These are phyloP conservation scores for Aspergillus japonicus DNA, from an alignment of 2,329 filamentous ascomycete species.

Conservation along the genomic window DNA sequence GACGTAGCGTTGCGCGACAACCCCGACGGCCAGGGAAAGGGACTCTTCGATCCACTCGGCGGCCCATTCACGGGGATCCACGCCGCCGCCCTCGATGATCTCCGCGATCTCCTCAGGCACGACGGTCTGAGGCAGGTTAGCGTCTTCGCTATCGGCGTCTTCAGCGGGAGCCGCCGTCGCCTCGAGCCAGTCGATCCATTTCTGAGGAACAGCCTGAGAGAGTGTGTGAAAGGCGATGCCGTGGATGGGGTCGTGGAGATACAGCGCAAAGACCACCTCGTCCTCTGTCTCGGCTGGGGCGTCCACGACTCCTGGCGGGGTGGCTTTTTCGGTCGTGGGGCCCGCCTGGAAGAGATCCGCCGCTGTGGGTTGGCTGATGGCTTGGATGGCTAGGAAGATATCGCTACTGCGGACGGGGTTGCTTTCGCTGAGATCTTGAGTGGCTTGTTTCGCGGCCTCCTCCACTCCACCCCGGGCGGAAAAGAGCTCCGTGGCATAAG, in stretches of 20 bases:
- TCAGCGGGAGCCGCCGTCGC: conserved; percentile 53
- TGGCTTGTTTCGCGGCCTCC: conserved; percentile 74
- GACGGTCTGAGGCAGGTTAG: conserved; percentile 28
- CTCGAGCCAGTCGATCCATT: conserved; percentile 92
- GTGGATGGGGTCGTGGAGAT: conserved; percentile 82
- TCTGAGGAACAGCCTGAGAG: conserved; percentile 77
- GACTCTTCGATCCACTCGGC: conserved; percentile 95
- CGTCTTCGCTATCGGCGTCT: conserved; percentile 40
- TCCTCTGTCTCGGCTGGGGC: conserved; percentile 48
- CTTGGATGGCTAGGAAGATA: conserved; percentile 93
- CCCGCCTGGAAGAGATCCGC: conserved; percentile 66
- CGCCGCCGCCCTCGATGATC: conserved; percentile 70
- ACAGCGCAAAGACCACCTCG: conserved; percentile 73
- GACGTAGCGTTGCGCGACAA: conserved; percentile 93
- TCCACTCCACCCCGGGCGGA: conserved; percentile 73
- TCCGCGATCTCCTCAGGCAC: conserved; percentile 82
- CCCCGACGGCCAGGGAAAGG: conserved; percentile 72
- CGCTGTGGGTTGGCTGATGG: conserved; percentile 66
- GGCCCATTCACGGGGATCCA: conserved; percentile 95
- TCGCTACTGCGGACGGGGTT: conserved; percentile 92
- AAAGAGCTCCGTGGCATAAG: conserved; percentile 84
- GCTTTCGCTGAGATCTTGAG: conserved; percentile 73
- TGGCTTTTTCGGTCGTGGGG: conserved; percentile 42
- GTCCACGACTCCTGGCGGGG: conserved; percentile 35
- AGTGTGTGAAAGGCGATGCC: conserved; percentile 81